Evolutionary conservation across 2,329 filamentous ascomycete genomes (phyloP).

Genomic region (Colletotrichum trifolii): DNA sequence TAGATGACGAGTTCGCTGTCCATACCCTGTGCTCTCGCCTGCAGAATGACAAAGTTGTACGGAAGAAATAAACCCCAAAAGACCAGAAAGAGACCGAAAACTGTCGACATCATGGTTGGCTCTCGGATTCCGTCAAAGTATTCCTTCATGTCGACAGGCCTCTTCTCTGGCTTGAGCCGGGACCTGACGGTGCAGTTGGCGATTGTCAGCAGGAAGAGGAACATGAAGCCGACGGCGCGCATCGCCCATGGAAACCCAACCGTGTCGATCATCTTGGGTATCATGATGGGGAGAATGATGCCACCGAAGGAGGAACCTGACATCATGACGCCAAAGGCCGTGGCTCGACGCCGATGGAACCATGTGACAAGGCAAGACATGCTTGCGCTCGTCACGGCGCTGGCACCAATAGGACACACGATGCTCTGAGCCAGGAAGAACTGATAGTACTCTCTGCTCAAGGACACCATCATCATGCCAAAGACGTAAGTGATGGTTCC

Average conservation of each 20-base stretch:
- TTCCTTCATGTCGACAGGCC: constrained; percentile 56
- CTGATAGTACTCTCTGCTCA: constrained; percentile 57
- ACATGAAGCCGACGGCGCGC: constrained; percentile 59
- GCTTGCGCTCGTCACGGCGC: constrained; percentile 54
- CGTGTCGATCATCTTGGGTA: constrained; percentile 60
- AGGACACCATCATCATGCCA: constrained; percentile 72
- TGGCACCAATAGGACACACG: constrained; percentile 53
- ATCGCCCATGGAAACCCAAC: constrained; percentile 61
- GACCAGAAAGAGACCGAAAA: constrained; percentile 63
- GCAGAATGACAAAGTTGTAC: constrained; percentile 64
- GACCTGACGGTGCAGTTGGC: constrained; percentile 51
- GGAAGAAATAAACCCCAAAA: constrained; percentile 65
- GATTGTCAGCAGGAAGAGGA: constrained; percentile 51
- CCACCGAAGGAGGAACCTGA: constrained; percentile 66
- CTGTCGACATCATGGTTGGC: constrained; percentile 54
- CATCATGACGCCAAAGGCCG: constrained; percentile 64
- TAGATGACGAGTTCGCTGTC: constrained; percentile 54
- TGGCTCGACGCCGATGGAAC: constrained; percentile 63
- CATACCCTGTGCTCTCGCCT: constrained; percentile 58
- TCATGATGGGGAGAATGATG: constrained; percentile 70
- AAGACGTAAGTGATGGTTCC: constrained; percentile 69
- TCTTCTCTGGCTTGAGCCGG: constrained; percentile 57
- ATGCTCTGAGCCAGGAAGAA: constrained; percentile 57
- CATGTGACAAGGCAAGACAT: constrained; percentile 59
- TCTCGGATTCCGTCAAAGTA: constrained; percentile 61